Evolutionary conservation across 352 stramenopile genomes (phyloP).

Genomic region (Globisporangium camurandrum): DNA sequence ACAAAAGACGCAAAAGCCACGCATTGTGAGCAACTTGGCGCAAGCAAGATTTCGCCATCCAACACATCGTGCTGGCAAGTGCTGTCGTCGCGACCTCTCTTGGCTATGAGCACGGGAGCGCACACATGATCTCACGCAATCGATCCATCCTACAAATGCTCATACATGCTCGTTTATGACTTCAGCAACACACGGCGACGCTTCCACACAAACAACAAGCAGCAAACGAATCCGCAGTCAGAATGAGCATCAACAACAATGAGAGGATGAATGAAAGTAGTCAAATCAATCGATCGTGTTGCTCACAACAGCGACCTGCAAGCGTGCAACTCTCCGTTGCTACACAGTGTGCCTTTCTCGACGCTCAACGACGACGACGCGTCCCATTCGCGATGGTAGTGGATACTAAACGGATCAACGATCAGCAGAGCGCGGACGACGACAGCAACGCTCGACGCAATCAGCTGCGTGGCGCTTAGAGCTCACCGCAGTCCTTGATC

Average conservation of each 20-base stretch:
- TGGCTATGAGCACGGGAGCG: no score
- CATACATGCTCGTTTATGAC: neutral
- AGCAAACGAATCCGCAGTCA: no score
- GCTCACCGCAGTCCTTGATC: conserved; percentile 94
- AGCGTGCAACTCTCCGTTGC: neutral
- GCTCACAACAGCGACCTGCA: neutral
- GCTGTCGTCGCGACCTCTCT: no score
- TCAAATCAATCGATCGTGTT: neutral
- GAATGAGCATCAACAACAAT: neutral
- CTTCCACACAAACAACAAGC: no score
- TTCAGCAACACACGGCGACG: neutral
- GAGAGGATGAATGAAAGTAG: neutral
- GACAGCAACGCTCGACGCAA: neutral
- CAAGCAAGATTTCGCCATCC: no score
- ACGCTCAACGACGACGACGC: no score
- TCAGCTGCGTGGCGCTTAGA: conserved; percentile 32
- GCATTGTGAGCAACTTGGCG: no score
- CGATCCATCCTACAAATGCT: neutral
- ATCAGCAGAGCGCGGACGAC: neutral
- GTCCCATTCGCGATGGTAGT: neutral
- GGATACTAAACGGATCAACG: neutral
- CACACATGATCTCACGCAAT: no score
- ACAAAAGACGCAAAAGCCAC: no score
- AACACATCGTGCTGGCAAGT: no score
- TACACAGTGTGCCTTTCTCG: neutral